Evolutionary conservation across 2,329 filamentous ascomycete species (phyloP), one percentile per base, ranked within the genome.

Genomic region (Pseudogymnoascus sp.): DNA sequence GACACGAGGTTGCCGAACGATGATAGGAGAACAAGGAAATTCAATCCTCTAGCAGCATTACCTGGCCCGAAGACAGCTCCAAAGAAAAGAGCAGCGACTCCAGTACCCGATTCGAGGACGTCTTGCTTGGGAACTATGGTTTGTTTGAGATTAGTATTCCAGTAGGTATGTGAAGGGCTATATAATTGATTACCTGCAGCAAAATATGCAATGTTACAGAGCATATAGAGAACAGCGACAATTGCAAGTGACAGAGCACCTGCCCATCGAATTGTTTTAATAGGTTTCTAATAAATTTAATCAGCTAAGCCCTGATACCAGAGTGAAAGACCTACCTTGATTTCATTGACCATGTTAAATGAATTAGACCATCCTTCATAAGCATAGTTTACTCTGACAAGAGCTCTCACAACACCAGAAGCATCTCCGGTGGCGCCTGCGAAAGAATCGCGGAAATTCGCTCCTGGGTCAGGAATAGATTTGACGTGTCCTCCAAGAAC

Each of bases 191-290:
- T 66, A 72, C 77, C 80, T 0, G 81, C 82, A 0, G 83, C 77
- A 66, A 87, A 85, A 72, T 85, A 87, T 0, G 85, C 85, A 25
- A 88, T 75, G 63, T 87, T 87, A 66, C 80, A 83, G 1, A 87
- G 73, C 14, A 85, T 77, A 71, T 86, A 87, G 0, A 87, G 73
- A 0, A 81, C 72, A 0, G 82, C 78, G 1, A 86, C 83, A 0
- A 82, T 71, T 0, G 80, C 54, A 0, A 87, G 73, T 0, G 84
- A 83, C 1, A 80, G 69, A 1, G 79, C 76, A 6, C 79, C 83
- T 65, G 79, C 78, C 69, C 73, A 79, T 60, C 81, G 80, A 19
- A 87, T 77, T 0, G 80, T 81, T 34, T 78, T 80, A 31, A 87
- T 77, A 0, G 85, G 85, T 66, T 85, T 82, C 77, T 84, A 31